phyloP scores from a whole-genome alignment of 345 rosid genomes.

The Noccaea bulbosa region DNA sequence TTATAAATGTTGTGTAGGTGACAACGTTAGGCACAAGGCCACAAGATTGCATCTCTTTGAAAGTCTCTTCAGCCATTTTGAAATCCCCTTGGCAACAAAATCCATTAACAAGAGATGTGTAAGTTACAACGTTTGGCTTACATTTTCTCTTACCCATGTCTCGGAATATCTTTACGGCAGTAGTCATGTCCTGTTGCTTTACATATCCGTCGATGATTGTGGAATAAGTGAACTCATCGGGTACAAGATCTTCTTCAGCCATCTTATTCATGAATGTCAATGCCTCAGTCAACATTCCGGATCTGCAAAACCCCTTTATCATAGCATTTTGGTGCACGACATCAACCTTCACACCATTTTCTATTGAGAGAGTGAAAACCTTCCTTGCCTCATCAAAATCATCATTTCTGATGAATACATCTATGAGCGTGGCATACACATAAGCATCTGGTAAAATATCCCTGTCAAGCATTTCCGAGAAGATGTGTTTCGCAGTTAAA shows the following conservation, averaged over 20 bases:
- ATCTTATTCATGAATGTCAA: slow-evolving; percentile 57
- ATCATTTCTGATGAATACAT: slow-evolving; percentile 70
- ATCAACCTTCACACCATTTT: slow-evolving; percentile 62
- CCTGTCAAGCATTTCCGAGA: slow-evolving; percentile 76
- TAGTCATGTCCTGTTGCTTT: slow-evolving; percentile 68
- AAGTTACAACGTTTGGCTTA: slow-evolving; percentile 81
- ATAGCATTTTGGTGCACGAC: slow-evolving; percentile 72
- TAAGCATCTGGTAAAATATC: slow-evolving; percentile 66
- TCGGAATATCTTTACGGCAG: slow-evolving; percentile 59
- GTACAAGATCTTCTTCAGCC: slow-evolving; percentile 51
- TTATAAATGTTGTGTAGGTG: slow-evolving; percentile 75
- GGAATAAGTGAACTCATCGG: slow-evolving; percentile 81
- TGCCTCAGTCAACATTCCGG: slow-evolving; percentile 73
- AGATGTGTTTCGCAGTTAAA: slow-evolving; percentile 62
- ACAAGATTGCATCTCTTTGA: slow-evolving; percentile 59
- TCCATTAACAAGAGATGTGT: slow-evolving; percentile 76
- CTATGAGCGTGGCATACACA: slow-evolving; percentile 72
- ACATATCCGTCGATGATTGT: slow-evolving; percentile 77
- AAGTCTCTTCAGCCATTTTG: slow-evolving; percentile 58
- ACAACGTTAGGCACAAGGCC: slow-evolving; percentile 77
- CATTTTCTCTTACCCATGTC: slow-evolving; percentile 63
- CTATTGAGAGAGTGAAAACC: slow-evolving; percentile 56
- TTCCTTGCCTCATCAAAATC: slow-evolving; percentile 66
- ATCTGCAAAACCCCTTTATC: slow-evolving; percentile 90
- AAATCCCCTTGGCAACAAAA: slow-evolving; percentile 65